Base-by-base conservation (phyloP, 1,284 basidiomycete genomes). In the Cerioporus squamosus region DNA sequence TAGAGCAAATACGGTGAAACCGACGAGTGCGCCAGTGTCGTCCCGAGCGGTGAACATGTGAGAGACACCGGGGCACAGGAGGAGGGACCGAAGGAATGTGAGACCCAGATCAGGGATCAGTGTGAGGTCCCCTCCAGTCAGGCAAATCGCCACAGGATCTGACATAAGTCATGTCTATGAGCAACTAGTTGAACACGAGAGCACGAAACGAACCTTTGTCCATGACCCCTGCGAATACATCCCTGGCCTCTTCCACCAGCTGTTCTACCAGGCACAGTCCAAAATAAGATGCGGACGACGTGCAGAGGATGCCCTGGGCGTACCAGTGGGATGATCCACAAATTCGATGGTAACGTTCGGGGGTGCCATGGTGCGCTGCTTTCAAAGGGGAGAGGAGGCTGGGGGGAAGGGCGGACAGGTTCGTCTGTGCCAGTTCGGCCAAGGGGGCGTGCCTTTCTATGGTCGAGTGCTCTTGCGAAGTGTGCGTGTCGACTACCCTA, bases 111-210 rank as follows among this genome's bases (percentile, higher is more conserved):
- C n/a, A 5, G 59, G 46, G 8, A 61, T 45, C 15, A 61, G 57
- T 12, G 36, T 53, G 23, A 58, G 44, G 44, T 65, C 44, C 20
- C 63, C 60, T 7, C 44, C 60, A 15, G 53, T 55, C 2, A 65
- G 53, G 15, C 60, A 44, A 9, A 62, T 56, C 14, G 58, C 58
- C 5, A 52, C 51, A 18, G 60, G 63, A 39, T 64, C 63, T 64
- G 31, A 45, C 20, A 17, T 18, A 29, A 12, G 26, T 44, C n/a
- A n/a, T n/a, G n/a, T n/a, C 26, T 8, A 8, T 17, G 24, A 44
- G 9, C 22, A 44, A 36, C 12, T 12, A 36, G 5, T 36, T 12
- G 33, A 36, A 17, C 12, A 12, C 33, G 15, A 14, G 14, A 17
- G 15, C 33, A 36, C 5, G 33, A 36, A 17, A 36, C 33, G 33